Base-by-base conservation (phyloP, 352 stramenopile genomes). In the Stephanocyclus meneghinianus region DNA sequence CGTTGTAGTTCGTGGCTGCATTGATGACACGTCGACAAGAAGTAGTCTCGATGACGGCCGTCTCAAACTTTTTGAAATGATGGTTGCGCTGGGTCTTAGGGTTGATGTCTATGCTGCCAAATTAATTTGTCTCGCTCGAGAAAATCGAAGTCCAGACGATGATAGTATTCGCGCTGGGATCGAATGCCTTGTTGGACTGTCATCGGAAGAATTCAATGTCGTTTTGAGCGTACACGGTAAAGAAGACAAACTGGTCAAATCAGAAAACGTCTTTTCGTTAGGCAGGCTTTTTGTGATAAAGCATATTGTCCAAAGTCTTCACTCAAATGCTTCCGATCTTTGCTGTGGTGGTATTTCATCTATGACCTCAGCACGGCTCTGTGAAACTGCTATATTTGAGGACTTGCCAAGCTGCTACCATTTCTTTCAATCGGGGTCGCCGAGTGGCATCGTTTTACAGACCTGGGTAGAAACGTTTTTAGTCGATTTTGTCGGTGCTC, bases 281-380 rank as follows among this genome's bases (percentile, higher is more conserved):
- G 76, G 48, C 2, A 84, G 66, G 30, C 64, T 84, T 15, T 44
- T 63, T 53, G 16, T 84, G 18, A 50, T 68, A 29, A 84, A 76
- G 37, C 37, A 64, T 42, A 53, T 72, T 37, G 35, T 72, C 16
- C 3, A 37, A 29, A 71, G 13, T 0, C 61, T 69, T 45, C 16
- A 16, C 8, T 45, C 55, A 47, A 21, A 1, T 63, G 32, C 55
- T 18, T 45, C 55, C 9, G 44, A 60, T 60, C 4, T 60, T 16
- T 21, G n/a, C 45, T 21, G 15, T 59, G 26, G 8, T 44, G 47
- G 35, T 2, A 40, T 40, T 40, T 2, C 45, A 50, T 56, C 51
- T 48, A 68, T 11, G 6, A 51, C 47, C 15, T 42, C 72, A 11
- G 18, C 71, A 2, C 48, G 64, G 30, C 69, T 80, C n/a, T 74